Percentiles rank a stretch among this genome's conserved stretches.
phyloP scores from a whole-genome alignment of 2,329 filamentous ascomycete species.

The Penicillium sp. region DNA sequence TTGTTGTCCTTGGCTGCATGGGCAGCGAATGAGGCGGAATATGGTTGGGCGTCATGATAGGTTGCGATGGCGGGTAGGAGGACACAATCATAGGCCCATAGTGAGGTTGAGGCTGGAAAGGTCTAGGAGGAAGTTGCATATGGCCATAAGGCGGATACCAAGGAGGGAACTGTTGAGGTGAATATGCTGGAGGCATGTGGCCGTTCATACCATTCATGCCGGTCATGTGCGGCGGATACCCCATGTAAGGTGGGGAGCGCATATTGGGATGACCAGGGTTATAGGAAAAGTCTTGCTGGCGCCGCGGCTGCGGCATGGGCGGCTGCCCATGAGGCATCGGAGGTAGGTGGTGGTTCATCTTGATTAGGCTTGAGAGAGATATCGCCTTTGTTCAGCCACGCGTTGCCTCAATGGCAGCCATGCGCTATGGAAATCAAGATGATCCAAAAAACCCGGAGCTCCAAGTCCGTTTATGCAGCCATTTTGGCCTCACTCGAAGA shows the following conservation, averaged over 20 bases:
- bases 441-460: constrained; percentile 22
- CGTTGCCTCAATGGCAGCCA: constrained; percentile 47
- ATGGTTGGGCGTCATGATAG: constrained; percentile 42
- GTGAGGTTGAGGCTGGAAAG: constrained; percentile 38
- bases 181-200: constrained; percentile 51
- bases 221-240: constrained; percentile 61
- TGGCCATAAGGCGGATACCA: constrained; percentile 51
- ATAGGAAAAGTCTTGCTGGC: constrained; percentile 52
- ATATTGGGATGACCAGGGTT: constrained; percentile 54
- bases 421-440: constrained; percentile 35
- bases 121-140: constrained; percentile 46
- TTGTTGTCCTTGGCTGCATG: constrained; percentile 43
- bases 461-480: constrained; percentile 38
- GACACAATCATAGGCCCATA: constrained; percentile 51
- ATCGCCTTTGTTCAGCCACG: constrained; percentile 43
- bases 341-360: constrained; percentile 52
- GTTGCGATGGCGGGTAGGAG: constrained; percentile 48
- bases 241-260: constrained; percentile 64
- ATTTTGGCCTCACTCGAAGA: constrained; percentile 33
- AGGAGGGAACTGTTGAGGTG: constrained; percentile 50
- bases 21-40: constrained; percentile 40
- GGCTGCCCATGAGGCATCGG: constrained; percentile 54
- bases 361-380: constrained; percentile 37
- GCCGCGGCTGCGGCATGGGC: constrained; percentile 54
- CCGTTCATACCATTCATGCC: constrained; percentile 48